phyloP scores from a whole-genome alignment of 2,329 filamentous ascomycete species.

The Colletotrichum graminicola region DNA sequence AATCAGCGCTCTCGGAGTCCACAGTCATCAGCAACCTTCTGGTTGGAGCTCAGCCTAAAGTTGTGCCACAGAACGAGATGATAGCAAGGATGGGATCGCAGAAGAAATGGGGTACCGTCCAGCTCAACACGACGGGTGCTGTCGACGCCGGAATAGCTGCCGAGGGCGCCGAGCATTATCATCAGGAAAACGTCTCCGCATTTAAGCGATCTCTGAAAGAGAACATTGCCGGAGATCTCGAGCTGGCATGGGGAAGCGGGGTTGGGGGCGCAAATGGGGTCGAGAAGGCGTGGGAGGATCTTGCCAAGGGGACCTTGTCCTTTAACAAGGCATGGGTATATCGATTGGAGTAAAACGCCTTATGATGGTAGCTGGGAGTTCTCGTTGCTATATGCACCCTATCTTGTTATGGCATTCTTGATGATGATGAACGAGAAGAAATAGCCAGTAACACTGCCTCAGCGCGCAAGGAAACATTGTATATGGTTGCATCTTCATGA shows the following conservation, averaged over 20 bases:
- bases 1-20: not conserved
- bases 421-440: not conserved
- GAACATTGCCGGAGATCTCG: slow-evolving; percentile 15
- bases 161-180: slow-evolving; percentile 24
- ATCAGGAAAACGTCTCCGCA: not conserved
- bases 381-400: not conserved
- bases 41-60: slow-evolving; percentile 23
- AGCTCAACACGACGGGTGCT: slow-evolving; percentile 39
- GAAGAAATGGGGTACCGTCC: slow-evolving; percentile 14
- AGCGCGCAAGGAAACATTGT: not conserved
- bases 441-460: not conserved
- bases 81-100: not conserved
- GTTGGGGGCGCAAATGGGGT: slow-evolving; percentile 29
- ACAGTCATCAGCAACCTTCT: slow-evolving; percentile 9
- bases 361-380: fast-evolving
- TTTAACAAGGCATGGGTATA: slow-evolving; percentile 27
- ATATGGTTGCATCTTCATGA: not conserved
- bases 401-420: too few relatives aligned
- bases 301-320: slow-evolving; percentile 26
- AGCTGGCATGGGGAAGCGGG: slow-evolving; percentile 30
- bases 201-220: slow-evolving; percentile 28
- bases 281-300: slow-evolving; percentile 26
- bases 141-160: slow-evolving; percentile 28
- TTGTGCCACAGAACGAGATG: not conserved
- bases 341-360: not conserved